Percentiles rank a stretch among this genome's conserved stretches.
Evolutionary conservation across 345 rosid species (phyloP).

Genomic region (Dovyalis caffra): DNA sequence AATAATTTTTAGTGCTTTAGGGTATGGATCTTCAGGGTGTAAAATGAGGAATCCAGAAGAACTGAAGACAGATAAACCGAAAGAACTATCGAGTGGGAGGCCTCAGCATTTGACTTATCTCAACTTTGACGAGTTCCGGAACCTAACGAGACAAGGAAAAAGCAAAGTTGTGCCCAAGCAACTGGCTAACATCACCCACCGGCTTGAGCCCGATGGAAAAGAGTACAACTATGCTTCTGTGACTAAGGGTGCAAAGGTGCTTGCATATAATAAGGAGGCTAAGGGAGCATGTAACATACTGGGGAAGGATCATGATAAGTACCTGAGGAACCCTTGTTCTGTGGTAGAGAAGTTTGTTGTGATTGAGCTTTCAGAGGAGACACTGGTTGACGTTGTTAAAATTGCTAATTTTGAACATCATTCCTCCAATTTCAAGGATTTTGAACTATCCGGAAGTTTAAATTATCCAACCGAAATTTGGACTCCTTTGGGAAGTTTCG

Average conservation of each 20-base stretch:
- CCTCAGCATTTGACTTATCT: slow-evolving; percentile 41
- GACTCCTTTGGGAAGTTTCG: slow-evolving; percentile 58
- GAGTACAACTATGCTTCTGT: slow-evolving; percentile 87
- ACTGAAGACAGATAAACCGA: slow-evolving; percentile 18
- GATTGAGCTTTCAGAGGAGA: slow-evolving; percentile 84
- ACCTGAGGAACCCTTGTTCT: slow-evolving; percentile 84
- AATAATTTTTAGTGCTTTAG: slow-evolving; percentile 44
- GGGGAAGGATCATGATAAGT: slow-evolving; percentile 78
- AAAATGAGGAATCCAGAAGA: slow-evolving; percentile 34
- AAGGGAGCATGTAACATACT: slow-evolving; percentile 88
- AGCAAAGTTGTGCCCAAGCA: slow-evolving; percentile 34
- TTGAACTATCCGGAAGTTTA: slow-evolving; percentile 74
- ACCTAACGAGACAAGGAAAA: slow-evolving; percentile 44
- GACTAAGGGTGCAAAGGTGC: slow-evolving; percentile 81
- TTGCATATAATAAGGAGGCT: slow-evolving; percentile 81
- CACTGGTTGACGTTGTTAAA: slow-evolving; percentile 79
- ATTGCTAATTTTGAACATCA: slow-evolving; percentile 89
- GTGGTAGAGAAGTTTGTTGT: slow-evolving; percentile 68
- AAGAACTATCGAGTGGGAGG: slow-evolving; percentile 26
- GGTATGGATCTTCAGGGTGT: slow-evolving; percentile 45
- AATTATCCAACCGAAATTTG: slow-evolving; percentile 71
- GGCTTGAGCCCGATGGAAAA: slow-evolving; percentile 80
- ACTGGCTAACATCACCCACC: slow-evolving; percentile 63
- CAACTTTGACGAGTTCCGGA: slow-evolving; percentile 62
- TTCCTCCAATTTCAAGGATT: slow-evolving; percentile 80